Percentiles rank a stretch among this genome's conserved stretches.
Evolutionary conservation across 1,284 basidiomycete genomes (phyloP).

Genomic region (Meira nashicola): DNA sequence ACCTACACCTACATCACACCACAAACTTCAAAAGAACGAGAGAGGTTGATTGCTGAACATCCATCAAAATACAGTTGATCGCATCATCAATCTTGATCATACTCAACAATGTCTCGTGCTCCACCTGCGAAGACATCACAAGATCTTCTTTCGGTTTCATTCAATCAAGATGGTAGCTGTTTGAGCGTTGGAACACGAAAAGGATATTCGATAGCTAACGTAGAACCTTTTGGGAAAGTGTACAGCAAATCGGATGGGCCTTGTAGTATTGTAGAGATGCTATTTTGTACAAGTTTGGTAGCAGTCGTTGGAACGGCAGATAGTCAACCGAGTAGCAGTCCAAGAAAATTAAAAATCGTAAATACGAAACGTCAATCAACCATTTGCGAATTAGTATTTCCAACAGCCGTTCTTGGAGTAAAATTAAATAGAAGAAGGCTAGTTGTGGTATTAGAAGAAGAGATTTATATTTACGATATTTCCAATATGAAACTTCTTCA

Average conservation of each 20-base stretch:
- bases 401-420: slow-evolving; percentile 88
- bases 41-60: no score
- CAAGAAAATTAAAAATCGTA: slow-evolving; percentile 89
- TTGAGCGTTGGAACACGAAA: slow-evolving; percentile 89
- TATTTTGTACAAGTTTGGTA: slow-evolving; percentile 96
- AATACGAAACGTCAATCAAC: slow-evolving; percentile 99
- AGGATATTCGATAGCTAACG: slow-evolving; percentile 95
- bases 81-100: no score
- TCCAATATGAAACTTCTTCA: slow-evolving; percentile 96
- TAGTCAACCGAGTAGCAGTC: slow-evolving; percentile 59
- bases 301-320: slow-evolving; percentile 92
- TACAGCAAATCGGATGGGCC: slow-evolving; percentile 81
- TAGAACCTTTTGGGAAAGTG: slow-evolving; percentile 93
- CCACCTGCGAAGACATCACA: slow-evolving; percentile 7
- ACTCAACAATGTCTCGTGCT: background rate
- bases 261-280: slow-evolving; percentile 93
- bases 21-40: no score
- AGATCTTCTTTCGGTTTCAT: slow-evolving; percentile 39
- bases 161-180: slow-evolving; percentile 61
- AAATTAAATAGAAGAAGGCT: slow-evolving; percentile 94
- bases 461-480: slow-evolving; percentile 99
- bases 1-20: no score
- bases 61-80: no score
- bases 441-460: slow-evolving; percentile 87
- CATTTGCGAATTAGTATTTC: slow-evolving; percentile 97